These are phyloP conservation scores for Metarhizium brunneum DNA, from an alignment of 2,329 filamentous ascomycete genomes.

Conservation along the genomic window DNA sequence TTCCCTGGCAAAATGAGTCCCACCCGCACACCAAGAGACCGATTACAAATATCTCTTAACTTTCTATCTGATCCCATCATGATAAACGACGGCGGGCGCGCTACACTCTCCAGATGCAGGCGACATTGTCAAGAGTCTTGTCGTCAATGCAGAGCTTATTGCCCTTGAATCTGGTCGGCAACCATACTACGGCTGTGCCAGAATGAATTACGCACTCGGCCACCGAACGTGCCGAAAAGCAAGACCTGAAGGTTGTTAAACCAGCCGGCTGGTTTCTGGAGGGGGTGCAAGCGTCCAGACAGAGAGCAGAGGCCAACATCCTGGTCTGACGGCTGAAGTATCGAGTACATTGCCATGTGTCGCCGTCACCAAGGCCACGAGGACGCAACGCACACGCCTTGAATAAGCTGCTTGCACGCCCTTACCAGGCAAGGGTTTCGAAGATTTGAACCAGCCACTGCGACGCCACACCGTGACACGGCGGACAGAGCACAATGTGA, in stretches of 20 bases:
- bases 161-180: background rate
- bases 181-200: background rate
- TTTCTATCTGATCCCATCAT: too few species aligned
- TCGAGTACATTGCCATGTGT: slow-evolving; percentile 1
- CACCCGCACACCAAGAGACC: too few species aligned
- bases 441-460: background rate
- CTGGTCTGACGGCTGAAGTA: background rate
- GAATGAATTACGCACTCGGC: background rate
- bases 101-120: too few species aligned
- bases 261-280: background rate
- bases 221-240: background rate
- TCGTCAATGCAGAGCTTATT: background rate
- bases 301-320: background rate
- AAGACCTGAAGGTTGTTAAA: background rate
- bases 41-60: too few species aligned
- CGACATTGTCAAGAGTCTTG: too few species aligned
- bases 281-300: background rate
- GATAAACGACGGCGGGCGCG: too few species aligned
- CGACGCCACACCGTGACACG: background rate
- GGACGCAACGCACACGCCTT: slow-evolving; percentile 1
- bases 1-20: too few species aligned
- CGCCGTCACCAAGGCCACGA: background rate
- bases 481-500: background rate
- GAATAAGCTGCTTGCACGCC: background rate
- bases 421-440: background rate